Conservation (phyloP, 2,329 filamentous ascomycete species). For the Coniochaeta sp. region DNA sequence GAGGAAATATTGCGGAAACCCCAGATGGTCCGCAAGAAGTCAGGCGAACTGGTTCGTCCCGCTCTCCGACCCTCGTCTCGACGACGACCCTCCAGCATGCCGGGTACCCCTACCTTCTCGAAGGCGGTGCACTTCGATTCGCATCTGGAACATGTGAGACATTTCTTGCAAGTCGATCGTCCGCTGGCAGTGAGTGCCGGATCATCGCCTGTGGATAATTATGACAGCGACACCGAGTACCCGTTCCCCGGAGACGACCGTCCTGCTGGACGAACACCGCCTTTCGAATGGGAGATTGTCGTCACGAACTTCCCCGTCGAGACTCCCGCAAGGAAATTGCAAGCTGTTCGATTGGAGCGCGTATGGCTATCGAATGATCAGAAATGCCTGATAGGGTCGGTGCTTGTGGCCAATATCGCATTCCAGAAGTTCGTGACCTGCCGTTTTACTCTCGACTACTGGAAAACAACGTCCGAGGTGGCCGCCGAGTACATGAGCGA, state of each 20-base stretch:
- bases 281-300: constrained; percentile 81
- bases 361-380: constrained; percentile 85
- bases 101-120: constrained; percentile 88
- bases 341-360: constrained; percentile 74
- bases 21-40: constrained; percentile 97
- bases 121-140: constrained; percentile 99
- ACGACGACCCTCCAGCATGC: constrained; percentile 89
- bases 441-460: constrained; percentile 93
- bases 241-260: constrained; percentile 61
- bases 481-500: constrained; percentile 81
- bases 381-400: constrained; percentile 74
- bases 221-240: constrained; percentile 84
- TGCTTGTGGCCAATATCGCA: constrained; percentile 80
- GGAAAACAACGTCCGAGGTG: constrained; percentile 97
- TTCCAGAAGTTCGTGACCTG: constrained; percentile 88
- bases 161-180: constrained; percentile 89
- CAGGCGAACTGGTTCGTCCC: constrained; percentile 89
- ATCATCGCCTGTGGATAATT: constrained; percentile 82
- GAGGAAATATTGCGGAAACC: constrained; percentile 60
- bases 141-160: constrained; percentile 89
- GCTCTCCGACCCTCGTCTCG: constrained; percentile 76
- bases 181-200: constrained; percentile 94
- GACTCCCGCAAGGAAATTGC: constrained; percentile 50
- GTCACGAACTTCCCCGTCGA: constrained; percentile 76
- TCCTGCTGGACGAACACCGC: constrained; percentile 31